Evolutionary conservation across 306 rosid genomes (phyloP), one percentile per base, ranked within the genome.

Genomic region (Vachellia pachyceras): DNA sequence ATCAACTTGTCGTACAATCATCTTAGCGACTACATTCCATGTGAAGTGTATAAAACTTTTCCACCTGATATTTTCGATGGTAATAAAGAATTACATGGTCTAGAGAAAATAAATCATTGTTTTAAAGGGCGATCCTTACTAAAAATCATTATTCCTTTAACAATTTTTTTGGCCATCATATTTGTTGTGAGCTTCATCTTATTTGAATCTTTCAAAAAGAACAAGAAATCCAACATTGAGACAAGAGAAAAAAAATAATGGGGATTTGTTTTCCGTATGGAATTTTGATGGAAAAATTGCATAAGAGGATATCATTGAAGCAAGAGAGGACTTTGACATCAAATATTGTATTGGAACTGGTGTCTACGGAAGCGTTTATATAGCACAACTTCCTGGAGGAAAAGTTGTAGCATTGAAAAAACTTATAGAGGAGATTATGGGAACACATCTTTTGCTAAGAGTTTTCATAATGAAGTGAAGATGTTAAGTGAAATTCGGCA

Each of bases 301-400:
- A 52, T 52, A 17, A 17, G 5, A 3, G n/a, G 33, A 66, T 2
- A 66, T 66, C 15, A 37, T 66, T 37, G 29, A 18, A 39, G 47
- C 46, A 7, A 66, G 33, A 1, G 47, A 39, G 23, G 25, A 9
- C 15, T 66, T 66, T 66, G 29, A 66, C 12, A 37, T 66, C 47
- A 66, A 66, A 41, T 66, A 66, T 66, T 66, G 47, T 37, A 66
- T 57, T 57, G 35, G 65, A 57, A 57, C 65, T 10, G 36, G 65
- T 22, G 15, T 15, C 4, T 57, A 57, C 10, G 65, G 65, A 57
- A 57, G 65, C 1, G 36, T 57, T 57, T 57, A 57, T 10, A 57
- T 6, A 8, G 65, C 36, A 57, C 65, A 8, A 9, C 65, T 57
- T 22, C 36, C 65, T 0, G 3, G 13, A 3, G 65, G 65, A 0